Evolutionary conservation across 257 asterid genomes (phyloP).

Genomic region (Solanum tarijense): DNA sequence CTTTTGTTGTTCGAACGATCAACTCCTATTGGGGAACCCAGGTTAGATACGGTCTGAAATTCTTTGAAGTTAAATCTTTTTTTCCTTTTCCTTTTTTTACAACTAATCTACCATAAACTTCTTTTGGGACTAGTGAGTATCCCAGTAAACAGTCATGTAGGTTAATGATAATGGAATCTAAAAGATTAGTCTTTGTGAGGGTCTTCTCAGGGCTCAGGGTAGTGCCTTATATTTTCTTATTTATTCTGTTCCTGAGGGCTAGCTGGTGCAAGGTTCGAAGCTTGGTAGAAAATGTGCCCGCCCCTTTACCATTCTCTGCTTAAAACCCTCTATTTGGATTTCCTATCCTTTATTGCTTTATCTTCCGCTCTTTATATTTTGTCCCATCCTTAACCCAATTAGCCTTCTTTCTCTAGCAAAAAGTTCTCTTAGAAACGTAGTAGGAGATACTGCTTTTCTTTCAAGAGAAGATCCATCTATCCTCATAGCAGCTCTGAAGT

Average conservation of each 20-base stretch:
- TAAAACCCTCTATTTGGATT: neutral
- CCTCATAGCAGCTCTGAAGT: neutral
- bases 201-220: neutral
- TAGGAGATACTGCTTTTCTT: neutral
- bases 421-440: neutral
- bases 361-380: neutral
- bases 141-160: neutral
- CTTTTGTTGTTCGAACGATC: conserved; percentile 76
- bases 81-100: no score
- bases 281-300: neutral
- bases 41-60: conserved; percentile 23
- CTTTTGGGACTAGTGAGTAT: neutral
- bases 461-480: neutral
- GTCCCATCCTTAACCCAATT: neutral
- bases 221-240: neutral
- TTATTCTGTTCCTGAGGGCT: neutral
- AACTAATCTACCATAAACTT: neutral
- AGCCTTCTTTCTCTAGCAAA: neutral
- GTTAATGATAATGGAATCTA: neutral
- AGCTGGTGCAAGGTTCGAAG: neutral
- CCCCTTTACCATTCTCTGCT: neutral
- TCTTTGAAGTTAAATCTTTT: neutral
- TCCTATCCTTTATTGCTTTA: neutral
- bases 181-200: neutral
- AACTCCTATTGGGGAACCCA: conserved; percentile 98